Evolutionary conservation across 2,329 filamentous ascomycete genomes (phyloP).

Genomic region (Phyllosticta paracitricarpa): DNA sequence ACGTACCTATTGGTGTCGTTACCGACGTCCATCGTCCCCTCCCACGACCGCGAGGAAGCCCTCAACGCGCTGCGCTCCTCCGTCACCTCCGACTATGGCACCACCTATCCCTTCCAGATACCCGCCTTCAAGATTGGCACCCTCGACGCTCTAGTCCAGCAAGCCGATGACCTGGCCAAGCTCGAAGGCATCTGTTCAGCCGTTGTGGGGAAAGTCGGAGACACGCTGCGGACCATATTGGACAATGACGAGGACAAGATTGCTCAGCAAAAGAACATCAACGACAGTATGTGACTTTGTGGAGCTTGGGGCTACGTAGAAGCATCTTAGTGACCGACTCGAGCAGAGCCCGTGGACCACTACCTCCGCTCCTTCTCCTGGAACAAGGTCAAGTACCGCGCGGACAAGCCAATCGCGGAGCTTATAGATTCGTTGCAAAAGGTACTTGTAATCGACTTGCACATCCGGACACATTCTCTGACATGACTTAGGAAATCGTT

Average conservation of each 20-base stretch:
- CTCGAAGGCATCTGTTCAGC: slow-evolving; percentile 68
- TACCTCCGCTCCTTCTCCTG: slow-evolving; percentile 84
- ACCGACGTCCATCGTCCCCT: slow-evolving; percentile 75
- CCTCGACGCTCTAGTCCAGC: slow-evolving; percentile 85
- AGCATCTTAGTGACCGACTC: slow-evolving; percentile 1
- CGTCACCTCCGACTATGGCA: slow-evolving; percentile 64
- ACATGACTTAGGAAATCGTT: slow-evolving; percentile 60
- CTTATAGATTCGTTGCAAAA: slow-evolving; percentile 83
- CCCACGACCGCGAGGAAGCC: slow-evolving; percentile 70
- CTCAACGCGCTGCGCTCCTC: slow-evolving; percentile 64
- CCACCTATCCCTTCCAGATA: slow-evolving; percentile 66
- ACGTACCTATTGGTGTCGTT: slow-evolving; percentile 87
- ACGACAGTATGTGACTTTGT: slow-evolving; percentile 61
- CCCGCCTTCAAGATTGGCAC: slow-evolving; percentile 98
- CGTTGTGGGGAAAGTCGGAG: slow-evolving; percentile 79
- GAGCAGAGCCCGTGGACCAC: slow-evolving; percentile 81
- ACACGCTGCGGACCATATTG: slow-evolving; percentile 72
- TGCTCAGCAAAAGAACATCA: slow-evolving; percentile 81
- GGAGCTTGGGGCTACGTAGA: neutral
- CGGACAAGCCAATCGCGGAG: slow-evolving; percentile 81
- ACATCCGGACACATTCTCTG: neutral
- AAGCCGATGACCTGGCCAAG: slow-evolving; percentile 90
- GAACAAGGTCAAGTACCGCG: slow-evolving; percentile 97
- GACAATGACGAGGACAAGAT: slow-evolving; percentile 77
- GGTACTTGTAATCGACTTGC: slow-evolving; percentile 35